A percentile compares a stretch with the other conserved stretches of the same genome.
These are phyloP conservation scores for Corylus americana DNA, from an alignment of 306 rosid genomes.

Conservation along the genomic window DNA sequence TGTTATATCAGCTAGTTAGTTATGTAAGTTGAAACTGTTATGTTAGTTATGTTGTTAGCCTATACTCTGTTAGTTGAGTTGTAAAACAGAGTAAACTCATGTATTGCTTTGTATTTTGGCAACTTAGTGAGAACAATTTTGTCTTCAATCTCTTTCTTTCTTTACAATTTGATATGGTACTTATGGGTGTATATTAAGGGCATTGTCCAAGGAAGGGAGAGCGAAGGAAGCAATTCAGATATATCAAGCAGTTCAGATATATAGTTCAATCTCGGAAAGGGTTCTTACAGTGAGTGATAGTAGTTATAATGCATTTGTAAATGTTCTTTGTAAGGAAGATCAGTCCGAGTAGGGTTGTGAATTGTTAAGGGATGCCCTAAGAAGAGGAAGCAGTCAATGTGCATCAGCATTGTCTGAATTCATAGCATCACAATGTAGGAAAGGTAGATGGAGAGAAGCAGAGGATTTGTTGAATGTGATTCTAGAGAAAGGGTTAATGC, in stretches of 20 bases:
- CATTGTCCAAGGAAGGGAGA: conserved; percentile 36
- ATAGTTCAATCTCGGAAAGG: conserved; percentile 29
- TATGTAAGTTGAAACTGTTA: too few relatives aligned
- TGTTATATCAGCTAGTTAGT: too few relatives aligned
- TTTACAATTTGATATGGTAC: conserved; percentile 9
- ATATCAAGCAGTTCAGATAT: not conserved
- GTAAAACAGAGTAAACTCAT: too few relatives aligned
- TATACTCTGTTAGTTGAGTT: too few relatives aligned
- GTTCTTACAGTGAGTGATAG: conserved; percentile 27
- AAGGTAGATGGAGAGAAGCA: conserved; percentile 47
- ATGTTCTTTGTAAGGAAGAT: conserved; percentile 33
- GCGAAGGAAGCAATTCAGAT: conserved; percentile 27
- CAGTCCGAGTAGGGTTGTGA: conserved; percentile 26
- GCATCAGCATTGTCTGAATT: conserved; percentile 36
- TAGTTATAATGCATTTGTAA: conserved; percentile 32
- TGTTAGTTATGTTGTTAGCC: too few relatives aligned
- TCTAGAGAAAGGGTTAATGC: conserved; percentile 34
- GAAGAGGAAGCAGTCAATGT: conserved; percentile 38
- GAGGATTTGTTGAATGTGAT: conserved; percentile 33
- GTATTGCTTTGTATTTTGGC: too few relatives aligned
- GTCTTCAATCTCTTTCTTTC: too few relatives aligned
- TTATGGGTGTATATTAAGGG: conserved; percentile 31
- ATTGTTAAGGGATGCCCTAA: conserved; percentile 38
- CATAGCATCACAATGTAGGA: conserved; percentile 25
- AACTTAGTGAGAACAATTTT: too few relatives aligned